Conservation (phyloP, 805 yeast species). For the Metschnikowia lochheadii region DNA sequence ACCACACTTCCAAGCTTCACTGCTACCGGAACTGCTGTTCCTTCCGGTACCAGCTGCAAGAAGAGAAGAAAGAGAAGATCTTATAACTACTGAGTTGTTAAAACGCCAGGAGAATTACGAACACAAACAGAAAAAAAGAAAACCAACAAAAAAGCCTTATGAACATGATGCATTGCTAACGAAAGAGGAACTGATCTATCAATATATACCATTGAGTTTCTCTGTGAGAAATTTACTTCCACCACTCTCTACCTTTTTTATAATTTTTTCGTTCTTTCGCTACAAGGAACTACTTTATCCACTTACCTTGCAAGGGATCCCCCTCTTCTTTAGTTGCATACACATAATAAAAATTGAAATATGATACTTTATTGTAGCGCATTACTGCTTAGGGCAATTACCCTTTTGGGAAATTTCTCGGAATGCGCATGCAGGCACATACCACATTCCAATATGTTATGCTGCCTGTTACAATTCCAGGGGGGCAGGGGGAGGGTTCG, state of each 20-base stretch:
- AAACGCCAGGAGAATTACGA: not conserved
- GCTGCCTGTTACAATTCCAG: too few relatives aligned
- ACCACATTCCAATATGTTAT: not conserved
- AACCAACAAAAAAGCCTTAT: not conserved
- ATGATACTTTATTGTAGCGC: not conserved
- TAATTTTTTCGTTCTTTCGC: not conserved
- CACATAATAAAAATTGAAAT: not conserved
- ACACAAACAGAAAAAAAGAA: not conserved
- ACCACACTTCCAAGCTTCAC: conserved; percentile 21
- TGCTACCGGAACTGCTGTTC: conserved; percentile 19
- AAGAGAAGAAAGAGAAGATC: conserved; percentile 28
- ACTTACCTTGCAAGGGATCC: not conserved
- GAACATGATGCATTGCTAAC: not conserved
- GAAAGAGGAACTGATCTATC: not conserved
- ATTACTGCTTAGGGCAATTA: not conserved
- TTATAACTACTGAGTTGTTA: conserved; percentile 17
- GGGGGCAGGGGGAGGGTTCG: too few relatives aligned
- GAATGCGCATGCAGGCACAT: not conserved
- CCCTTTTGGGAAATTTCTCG: not conserved
- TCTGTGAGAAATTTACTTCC: conserved; percentile 3
- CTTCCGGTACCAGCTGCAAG: conserved; percentile 18
- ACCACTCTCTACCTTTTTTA: not conserved
- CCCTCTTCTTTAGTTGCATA: conserved; percentile 1
- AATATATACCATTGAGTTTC: conserved; percentile 1
- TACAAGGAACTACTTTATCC: not conserved